Conservation (phyloP, 192 early-diverging fungal genomes). For the Mortierella alpina region DNA sequence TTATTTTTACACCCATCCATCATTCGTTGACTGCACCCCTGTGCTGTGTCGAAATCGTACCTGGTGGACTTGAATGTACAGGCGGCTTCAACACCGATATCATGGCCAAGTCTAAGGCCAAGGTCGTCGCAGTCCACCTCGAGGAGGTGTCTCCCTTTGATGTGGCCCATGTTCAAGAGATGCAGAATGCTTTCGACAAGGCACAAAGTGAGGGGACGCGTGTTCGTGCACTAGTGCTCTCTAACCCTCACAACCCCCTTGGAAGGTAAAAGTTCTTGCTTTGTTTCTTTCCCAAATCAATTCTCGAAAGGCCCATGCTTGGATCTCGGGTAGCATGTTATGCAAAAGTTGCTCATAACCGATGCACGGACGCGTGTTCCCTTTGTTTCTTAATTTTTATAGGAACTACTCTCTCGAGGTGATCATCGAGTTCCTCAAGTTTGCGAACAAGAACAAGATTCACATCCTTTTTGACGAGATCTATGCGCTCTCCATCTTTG, state of each 20-base stretch:
- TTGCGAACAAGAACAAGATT: constrained; percentile 70
- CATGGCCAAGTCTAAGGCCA: constrained; percentile 59
- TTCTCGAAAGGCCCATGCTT: neutral
- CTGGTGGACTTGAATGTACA: neutral
- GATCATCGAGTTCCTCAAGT: constrained; percentile 67
- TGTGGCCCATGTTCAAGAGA: constrained; percentile 46
- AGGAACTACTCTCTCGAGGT: constrained; percentile 65
- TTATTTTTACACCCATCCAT: neutral
- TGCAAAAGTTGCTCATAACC: neutral
- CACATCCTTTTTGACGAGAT: constrained; percentile 86
- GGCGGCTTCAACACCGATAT: constrained; percentile 75
- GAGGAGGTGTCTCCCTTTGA: constrained; percentile 52
- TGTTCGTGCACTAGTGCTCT: constrained; percentile 71
- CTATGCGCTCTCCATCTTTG: constrained; percentile 77
- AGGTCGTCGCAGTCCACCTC: constrained; percentile 62
- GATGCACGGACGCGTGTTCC: neutral
- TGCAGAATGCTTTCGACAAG: constrained; percentile 63
- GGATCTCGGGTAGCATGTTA: neutral
- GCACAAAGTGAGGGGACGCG: constrained; percentile 51
- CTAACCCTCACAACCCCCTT: constrained; percentile 81
- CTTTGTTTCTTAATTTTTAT: neutral
- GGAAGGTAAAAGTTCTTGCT: constrained; percentile 56
- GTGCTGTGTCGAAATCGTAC: neutral
- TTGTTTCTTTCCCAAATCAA: neutral
- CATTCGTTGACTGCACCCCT: neutral